Conservation (phyloP, 2,329 filamentous ascomycete species). For the Penicillium brasilianum region DNA sequence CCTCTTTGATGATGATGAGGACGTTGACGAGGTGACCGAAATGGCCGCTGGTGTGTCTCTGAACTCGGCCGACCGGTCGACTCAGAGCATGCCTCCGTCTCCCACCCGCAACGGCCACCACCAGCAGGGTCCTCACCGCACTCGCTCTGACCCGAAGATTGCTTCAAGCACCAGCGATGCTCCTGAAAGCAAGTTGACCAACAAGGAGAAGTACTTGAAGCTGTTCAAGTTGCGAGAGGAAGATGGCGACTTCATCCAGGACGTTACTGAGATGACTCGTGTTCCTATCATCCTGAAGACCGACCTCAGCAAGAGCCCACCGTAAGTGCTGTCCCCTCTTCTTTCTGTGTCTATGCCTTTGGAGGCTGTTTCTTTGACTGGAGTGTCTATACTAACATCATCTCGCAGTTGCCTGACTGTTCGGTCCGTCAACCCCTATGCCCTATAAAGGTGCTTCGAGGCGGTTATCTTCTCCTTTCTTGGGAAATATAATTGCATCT, state of each 20-base stretch:
- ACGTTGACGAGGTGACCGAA: conserved; percentile 85
- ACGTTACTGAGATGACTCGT: conserved; percentile 95
- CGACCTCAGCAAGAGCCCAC: conserved; percentile 96
- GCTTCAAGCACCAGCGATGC: conserved; percentile 69
- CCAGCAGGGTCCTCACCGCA: conserved; percentile 76
- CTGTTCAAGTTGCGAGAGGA: conserved; percentile 90
- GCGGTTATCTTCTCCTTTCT: conserved; percentile 22
- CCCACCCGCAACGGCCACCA: conserved; percentile 75
- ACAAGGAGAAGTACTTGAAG: conserved; percentile 96
- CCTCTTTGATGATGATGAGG: conserved; percentile 92
- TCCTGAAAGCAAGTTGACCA: conserved; percentile 78
- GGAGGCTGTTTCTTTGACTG: background rate
- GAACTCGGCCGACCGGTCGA: conserved; percentile 75
- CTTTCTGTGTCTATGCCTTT: background rate
- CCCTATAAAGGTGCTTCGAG: conserved; percentile 43
- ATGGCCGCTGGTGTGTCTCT: conserved; percentile 90
- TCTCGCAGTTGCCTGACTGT: conserved; percentile 54
- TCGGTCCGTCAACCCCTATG: conserved; percentile 58
- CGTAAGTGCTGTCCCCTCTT: conserved; percentile 69
- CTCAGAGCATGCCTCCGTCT: conserved; percentile 93
- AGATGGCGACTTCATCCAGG: conserved; percentile 94
- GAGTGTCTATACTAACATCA: conserved; percentile 27
- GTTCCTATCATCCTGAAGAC: conserved; percentile 99
- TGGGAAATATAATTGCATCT: conserved; percentile 35
- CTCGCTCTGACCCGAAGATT: conserved; percentile 92